These are phyloP conservation scores for Suhomyces anneliseae DNA, from an alignment of 1,139 yeast species.

Conservation along the genomic window DNA sequence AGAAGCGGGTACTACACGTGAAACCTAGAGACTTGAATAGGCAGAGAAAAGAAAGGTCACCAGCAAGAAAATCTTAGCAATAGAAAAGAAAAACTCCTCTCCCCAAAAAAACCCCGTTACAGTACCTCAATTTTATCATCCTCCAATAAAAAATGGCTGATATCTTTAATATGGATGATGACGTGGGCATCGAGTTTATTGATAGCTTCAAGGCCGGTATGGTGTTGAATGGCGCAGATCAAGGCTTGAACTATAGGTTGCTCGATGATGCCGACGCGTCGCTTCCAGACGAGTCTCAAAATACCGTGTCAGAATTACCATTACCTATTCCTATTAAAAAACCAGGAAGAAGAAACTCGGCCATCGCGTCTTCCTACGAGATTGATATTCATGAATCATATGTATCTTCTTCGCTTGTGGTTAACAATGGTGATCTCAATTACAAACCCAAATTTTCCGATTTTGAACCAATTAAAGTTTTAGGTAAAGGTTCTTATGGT, in stretches of 20 bases:
- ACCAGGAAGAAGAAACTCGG: constrained; percentile 15
- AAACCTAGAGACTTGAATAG: neutral
- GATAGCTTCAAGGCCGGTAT: neutral
- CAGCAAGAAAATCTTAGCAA: neutral
- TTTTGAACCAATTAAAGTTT: constrained; percentile 38
- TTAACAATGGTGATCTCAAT: constrained; percentile 7
- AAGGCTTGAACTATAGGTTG: constrained; percentile 16
- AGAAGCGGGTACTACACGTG: neutral
- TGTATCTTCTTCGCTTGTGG: constrained; percentile 18
- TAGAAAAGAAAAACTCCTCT: neutral
- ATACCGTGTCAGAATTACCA: constrained; percentile 19
- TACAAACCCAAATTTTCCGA: constrained; percentile 25
- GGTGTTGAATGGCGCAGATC: neutral
- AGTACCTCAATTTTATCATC: neutral
- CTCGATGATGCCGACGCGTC: constrained; percentile 11
- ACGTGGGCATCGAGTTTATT: constrained; percentile 9
- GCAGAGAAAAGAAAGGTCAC: neutral
- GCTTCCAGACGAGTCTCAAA: constrained; percentile 13
- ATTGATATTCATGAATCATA: constrained; percentile 24
- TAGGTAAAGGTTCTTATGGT: constrained; percentile 47
- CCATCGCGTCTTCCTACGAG: constrained; percentile 25
- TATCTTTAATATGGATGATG: constrained; percentile 20
- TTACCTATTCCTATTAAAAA: constrained; percentile 17
- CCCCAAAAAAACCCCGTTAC: too few relatives aligned
- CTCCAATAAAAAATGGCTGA: constrained; percentile 14